phyloP scores from a whole-genome alignment of 139 green algal genomes.

The Tetraselmis chui region DNA sequence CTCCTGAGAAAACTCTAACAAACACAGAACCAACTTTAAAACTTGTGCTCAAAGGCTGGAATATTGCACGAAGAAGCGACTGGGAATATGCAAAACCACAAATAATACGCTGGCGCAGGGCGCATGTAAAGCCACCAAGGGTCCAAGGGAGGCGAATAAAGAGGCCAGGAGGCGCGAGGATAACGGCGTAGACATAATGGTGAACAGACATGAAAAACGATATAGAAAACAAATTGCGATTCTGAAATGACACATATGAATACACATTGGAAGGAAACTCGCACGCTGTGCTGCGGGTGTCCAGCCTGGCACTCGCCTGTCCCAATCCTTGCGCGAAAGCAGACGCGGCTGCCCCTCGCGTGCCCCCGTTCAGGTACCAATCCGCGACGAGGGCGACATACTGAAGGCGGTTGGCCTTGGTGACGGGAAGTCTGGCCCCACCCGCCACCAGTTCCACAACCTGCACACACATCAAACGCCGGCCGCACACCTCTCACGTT shows the following conservation, averaged over 20 bases:
- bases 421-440: slow-evolving; percentile 48
- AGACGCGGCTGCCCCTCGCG: slow-evolving; percentile 38
- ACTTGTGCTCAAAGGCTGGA: no score
- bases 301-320: slow-evolving; percentile 32
- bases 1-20: no score
- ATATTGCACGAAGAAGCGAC: no score
- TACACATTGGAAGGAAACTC: background rate
- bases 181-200: slow-evolving; percentile 42
- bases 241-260: background rate
- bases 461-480: no score
- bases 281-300: slow-evolving; percentile 13
- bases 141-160: background rate
- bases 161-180: slow-evolving; percentile 18
- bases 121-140: background rate
- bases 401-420: slow-evolving; percentile 54
- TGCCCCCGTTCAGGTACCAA: slow-evolving; percentile 67
- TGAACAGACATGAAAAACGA: no score
- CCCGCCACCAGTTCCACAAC: slow-evolving; percentile 67
- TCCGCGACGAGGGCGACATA: slow-evolving; percentile 80
- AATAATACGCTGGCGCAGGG: no score
- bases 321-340: slow-evolving; percentile 62
- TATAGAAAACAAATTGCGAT: no score
- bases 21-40: no score
- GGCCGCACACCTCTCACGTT: no score
- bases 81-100: no score